Percentiles rank a stretch among this genome's conserved stretches.
Evolutionary conservation across 2,329 filamentous ascomycete species (phyloP).

Genomic region (Fusarium penzigii): DNA sequence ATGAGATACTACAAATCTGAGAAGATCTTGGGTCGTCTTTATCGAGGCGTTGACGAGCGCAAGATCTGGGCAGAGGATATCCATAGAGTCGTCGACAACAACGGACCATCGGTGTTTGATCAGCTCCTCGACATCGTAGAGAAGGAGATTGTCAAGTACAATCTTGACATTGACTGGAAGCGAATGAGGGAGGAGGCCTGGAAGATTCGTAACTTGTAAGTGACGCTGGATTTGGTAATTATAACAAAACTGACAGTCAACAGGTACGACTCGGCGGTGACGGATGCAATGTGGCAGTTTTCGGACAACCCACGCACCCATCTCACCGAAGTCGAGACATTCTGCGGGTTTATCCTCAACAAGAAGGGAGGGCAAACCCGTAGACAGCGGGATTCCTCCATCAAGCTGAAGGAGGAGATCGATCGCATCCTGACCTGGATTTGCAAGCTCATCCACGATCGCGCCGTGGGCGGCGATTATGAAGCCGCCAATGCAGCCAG

Average conservation of each 20-base stretch:
- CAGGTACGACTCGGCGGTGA: constrained; percentile 50
- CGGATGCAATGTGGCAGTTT: constrained; percentile 41
- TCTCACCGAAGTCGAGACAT: constrained; percentile 54
- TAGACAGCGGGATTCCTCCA: constrained; percentile 53
- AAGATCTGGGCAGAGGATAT: constrained; percentile 61
- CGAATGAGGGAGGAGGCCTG: constrained; percentile 39
- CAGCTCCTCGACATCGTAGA: constrained; percentile 35
- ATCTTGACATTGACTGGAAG: constrained; percentile 35
- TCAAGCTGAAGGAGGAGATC: constrained; percentile 53
- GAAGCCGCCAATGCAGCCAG: constrained; percentile 13
- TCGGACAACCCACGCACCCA: constrained; percentile 46
- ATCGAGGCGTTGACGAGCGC: constrained; percentile 71
- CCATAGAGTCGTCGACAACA: constrained; percentile 28
- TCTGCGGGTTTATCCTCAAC: constrained; percentile 58
- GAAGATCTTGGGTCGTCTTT: constrained; percentile 70
- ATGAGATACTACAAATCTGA: constrained; percentile 65
- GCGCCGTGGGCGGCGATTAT: constrained; percentile 11
- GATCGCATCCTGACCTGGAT: constrained; percentile 47
- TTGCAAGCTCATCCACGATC: constrained; percentile 34
- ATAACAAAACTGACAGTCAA: constrained; percentile 14
- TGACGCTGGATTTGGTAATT: constrained; percentile 35
- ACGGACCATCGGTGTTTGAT: constrained; percentile 45
- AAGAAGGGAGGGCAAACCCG: constrained; percentile 49
- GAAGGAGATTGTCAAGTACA: constrained; percentile 17
- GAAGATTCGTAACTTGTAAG: constrained; percentile 49